These are phyloP conservation scores for Amanita rimosa DNA, from an alignment of 768 basidiomycete genomes.

Conservation along the genomic window DNA sequence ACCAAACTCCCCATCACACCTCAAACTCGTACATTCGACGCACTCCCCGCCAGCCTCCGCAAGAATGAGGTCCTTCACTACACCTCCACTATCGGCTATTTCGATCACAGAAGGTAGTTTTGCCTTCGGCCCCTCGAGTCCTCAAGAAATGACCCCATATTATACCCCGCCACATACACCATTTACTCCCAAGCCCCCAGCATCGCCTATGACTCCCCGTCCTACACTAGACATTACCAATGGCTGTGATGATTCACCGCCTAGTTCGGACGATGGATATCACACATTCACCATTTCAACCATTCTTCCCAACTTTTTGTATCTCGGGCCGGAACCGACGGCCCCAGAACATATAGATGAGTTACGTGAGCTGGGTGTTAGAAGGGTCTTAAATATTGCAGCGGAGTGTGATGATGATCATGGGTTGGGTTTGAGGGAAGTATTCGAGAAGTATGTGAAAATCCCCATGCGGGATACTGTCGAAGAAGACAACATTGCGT, in stretches of 20 bases:
- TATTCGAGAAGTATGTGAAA: conserved; percentile 76
- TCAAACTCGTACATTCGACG: conserved; percentile 48
- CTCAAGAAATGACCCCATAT: conserved; percentile 36
- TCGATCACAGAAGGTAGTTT: background rate
- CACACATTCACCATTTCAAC: conserved; percentile 76
- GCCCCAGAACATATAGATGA: conserved; percentile 63
- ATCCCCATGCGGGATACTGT: conserved; percentile 95
- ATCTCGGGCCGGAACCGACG: conserved; percentile 82
- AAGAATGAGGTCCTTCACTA: conserved; percentile 15
- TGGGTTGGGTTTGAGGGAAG: conserved; percentile 50
- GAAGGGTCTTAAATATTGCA: conserved; percentile 85
- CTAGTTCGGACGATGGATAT: conserved; percentile 48
- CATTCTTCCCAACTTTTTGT: conserved; percentile 86
- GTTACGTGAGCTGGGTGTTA: conserved; percentile 66
- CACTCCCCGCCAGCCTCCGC: conserved; percentile 46
- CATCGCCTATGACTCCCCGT: conserved; percentile 54
- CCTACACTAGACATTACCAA: conserved; percentile 34
- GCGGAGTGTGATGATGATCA: conserved; percentile 82
- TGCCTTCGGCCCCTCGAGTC: background rate
- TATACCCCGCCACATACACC: conserved; percentile 45
- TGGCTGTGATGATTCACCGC: conserved; percentile 26
- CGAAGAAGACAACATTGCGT: conserved; percentile 82
- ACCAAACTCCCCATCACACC: conserved; percentile 45
- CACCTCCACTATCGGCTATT: conserved; percentile 1
- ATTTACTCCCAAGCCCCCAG: conserved; percentile 38